Base-by-base conservation (phyloP, 139 green algal species). In the Chlamydomonas sphaeroides region DNA sequence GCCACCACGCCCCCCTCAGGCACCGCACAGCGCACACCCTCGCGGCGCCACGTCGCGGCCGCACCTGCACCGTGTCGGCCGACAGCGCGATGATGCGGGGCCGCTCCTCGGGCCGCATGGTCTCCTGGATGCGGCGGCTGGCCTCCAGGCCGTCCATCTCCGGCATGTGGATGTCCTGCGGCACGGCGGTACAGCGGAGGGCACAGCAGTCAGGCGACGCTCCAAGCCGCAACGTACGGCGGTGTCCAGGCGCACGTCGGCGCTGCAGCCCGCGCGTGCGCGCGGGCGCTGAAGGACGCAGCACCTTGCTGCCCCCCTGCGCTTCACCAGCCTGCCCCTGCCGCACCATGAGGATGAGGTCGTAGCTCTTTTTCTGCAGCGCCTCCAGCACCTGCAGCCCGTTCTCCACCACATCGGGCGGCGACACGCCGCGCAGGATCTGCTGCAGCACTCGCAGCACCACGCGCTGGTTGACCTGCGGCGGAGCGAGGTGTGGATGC, bases 281-380 rank as follows among this genome's bases (percentile, higher is more conserved):
- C n/a, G n/a, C n/a, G n/a, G n/a, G n/a, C n/a, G n/a, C n/a, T n/a
- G n/a, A n/a, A n/a, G n/a, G n/a, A n/a, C n/a, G n/a, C n/a, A n/a
- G n/a, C n/a, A n/a, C n/a, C n/a, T n/a, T n/a, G n/a, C n/a, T n/a
- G n/a, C n/a, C n/a, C n/a, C n/a, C n/a, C n/a, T n/a, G n/a, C n/a
- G n/a, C n/a, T n/a, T n/a, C n/a, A n/a, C n/a, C n/a, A n/a, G n/a
- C 45, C 45, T 53, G 11, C 45, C 11, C 92, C 67, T 92, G 90
- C 10, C 95, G 87, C 84, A 97, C 94, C 94, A 98, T 96, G 33
- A 98, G 89, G 65, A 97, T 90, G 38, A 98, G 79, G 88, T 97
- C 94, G 56, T 94, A 97, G 35, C 28, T 65, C 53, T 88, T 88
- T 11, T 84, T 66, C 75, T 90, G 51, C 61, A 90, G 76, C 63